Evolutionary conservation across 495 filamentous ascomycete genomes (phyloP).

Genomic region (Xylaria venustula): DNA sequence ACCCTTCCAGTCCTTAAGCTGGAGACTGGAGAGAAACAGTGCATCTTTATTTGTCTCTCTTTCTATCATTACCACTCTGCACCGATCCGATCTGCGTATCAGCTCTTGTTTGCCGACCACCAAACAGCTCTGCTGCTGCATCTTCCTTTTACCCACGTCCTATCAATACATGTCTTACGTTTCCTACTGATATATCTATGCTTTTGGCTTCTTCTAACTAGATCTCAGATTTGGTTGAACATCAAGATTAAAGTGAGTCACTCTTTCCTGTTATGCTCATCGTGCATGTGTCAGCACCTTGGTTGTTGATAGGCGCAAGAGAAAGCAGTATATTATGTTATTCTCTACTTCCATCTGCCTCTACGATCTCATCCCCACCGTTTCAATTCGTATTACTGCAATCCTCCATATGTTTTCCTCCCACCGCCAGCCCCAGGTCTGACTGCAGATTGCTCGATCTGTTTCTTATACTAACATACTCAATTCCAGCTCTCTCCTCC

Average conservation of each 20-base stretch:
- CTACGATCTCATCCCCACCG: neutral
- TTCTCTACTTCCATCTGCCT: neutral
- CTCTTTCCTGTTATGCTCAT: neutral
- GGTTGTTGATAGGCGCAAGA: neutral
- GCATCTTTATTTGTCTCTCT: no score
- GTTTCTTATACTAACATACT: neutral
- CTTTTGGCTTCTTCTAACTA: neutral
- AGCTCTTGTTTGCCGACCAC: no score
- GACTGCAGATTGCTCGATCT: no score
- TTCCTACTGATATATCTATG: neutral
- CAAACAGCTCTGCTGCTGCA: neutral
- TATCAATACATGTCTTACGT: neutral
- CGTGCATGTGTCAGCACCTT: neutral
- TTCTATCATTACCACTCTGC: no score
- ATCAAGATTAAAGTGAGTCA: neutral
- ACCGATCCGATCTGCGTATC: no score
- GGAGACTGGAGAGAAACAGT: no score
- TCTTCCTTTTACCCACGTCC: neutral
- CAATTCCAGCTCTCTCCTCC: neutral
- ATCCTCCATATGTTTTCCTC: no score
- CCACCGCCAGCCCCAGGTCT: no score
- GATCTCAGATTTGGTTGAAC: neutral
- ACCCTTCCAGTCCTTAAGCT: no score
- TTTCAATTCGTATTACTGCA: no score
- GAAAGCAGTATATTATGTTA: neutral